Base-by-base conservation (phyloP, 1,139 yeast genomes). In the Keqinozyma sinolaborantium region DNA sequence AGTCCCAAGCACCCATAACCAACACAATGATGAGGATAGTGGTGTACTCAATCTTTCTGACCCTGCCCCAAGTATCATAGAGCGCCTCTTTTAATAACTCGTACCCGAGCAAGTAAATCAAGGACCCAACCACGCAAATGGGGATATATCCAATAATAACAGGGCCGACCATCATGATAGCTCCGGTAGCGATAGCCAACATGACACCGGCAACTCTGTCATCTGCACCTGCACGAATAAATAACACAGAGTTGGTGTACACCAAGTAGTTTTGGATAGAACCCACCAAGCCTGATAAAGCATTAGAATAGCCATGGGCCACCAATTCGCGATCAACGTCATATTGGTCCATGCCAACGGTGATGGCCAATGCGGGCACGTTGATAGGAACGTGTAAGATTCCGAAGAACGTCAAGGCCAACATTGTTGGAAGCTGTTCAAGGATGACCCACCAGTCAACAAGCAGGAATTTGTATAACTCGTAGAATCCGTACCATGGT, bases 1-100 rank as follows among this genome's bases (percentile, higher is more conserved):
- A 92, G 58, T 92, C 98, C 73, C 86, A 83, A 2, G 84, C 82
- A 3, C 97, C 98, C 98, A 94, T 92, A 0, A 92, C 83, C 16
- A 87, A 64, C 15, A 94, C 95, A 46, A 92, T 92, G 8, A 83
- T 79, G 5, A 83, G 60, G 39, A 92, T 84, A 2, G 98, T 92
- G 27, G 77, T 49, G 54, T 92, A 92, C 53, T 92, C 98, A 43
- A 86, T 83, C 25, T 58, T 66, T 28, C 80, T 72, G 28, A 92
- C 73, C 43, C 83, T 73, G 2, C 94, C 94, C 61, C 75, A 73
- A 0, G 97, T 87, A 53, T 92, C 98, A 44, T 74, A 77, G 11
- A 92, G 51, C 0, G 97, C 86, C 55, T 92, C 98, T 37, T 83
- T 80, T 41, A 92, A 58, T 33, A 92, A 66, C 56, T 92, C 98